These are phyloP conservation scores for Skeletonema tropicum DNA, from an alignment of 108 stramenopile species.

Conservation along the genomic window DNA sequence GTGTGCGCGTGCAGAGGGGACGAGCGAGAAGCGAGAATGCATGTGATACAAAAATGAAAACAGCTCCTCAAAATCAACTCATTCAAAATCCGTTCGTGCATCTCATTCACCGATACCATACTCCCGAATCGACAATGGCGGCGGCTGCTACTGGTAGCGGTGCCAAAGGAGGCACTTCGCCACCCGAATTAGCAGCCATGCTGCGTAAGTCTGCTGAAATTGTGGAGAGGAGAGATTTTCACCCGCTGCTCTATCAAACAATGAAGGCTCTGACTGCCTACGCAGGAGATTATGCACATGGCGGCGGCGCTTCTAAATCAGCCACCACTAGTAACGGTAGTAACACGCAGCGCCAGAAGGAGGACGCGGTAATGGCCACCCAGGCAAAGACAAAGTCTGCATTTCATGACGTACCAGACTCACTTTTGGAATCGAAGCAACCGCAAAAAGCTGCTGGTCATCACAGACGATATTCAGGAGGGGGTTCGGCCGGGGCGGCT, in stretches of 20 bases:
- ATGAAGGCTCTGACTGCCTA: slow-evolving; percentile 45
- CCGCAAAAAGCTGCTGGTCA: background rate
- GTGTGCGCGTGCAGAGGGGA: too few relatives aligned
- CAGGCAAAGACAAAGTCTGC: slow-evolving; percentile 16
- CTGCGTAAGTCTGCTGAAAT: slow-evolving; percentile 68
- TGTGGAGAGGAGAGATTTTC: slow-evolving; percentile 67
- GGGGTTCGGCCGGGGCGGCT: slow-evolving; percentile 24
- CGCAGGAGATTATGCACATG: slow-evolving; percentile 48
- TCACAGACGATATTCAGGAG: background rate
- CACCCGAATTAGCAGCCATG: slow-evolving; percentile 56
- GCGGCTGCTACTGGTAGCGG: slow-evolving; percentile 10
- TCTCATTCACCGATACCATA: too few relatives aligned
- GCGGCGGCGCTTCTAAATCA: slow-evolving; percentile 6
- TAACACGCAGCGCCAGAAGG: background rate
- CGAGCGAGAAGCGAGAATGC: too few relatives aligned
- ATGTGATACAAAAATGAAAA: too few relatives aligned
- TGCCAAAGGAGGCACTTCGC: background rate
- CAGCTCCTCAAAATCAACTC: too few relatives aligned
- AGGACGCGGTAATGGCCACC: background rate
- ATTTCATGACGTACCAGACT: slow-evolving; percentile 45
- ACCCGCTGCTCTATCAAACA: slow-evolving; percentile 64
- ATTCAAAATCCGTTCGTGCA: too few relatives aligned
- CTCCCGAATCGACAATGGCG: background rate
- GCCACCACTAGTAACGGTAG: slow-evolving; percentile 7
- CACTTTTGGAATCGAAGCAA: slow-evolving; percentile 21